Conservation (phyloP, 495 filamentous ascomycete species). For the Xylaria scruposa region DNA sequence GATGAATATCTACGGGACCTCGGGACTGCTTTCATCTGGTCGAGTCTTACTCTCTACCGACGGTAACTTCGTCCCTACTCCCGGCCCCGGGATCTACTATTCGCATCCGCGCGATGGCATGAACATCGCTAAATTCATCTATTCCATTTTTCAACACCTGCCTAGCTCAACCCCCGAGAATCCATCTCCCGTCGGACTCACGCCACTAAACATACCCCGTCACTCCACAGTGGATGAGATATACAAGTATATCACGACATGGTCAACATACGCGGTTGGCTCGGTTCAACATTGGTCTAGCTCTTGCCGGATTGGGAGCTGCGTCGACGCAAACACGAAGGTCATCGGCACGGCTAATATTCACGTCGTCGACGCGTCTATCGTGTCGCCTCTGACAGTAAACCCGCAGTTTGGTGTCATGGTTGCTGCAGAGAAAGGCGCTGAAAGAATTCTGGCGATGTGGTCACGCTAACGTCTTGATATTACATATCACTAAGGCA, state of each 20-base stretch:
- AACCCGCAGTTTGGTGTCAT: conserved; percentile 53
- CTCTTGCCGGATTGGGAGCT: conserved; percentile 46
- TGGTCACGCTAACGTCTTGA: conserved; percentile 17
- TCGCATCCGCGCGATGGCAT: conserved; percentile 43
- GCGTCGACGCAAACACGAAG: conserved; percentile 44
- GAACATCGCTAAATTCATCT: conserved; percentile 50
- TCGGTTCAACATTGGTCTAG: conserved; percentile 50
- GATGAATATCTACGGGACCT: conserved; percentile 52
- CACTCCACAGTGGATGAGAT: conserved; percentile 44
- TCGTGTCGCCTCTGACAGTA: conserved; percentile 46
- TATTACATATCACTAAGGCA: neutral
- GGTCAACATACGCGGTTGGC: conserved; percentile 45
- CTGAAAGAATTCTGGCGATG: conserved; percentile 43
- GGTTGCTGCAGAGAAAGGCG: conserved; percentile 47
- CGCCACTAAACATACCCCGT: conserved; percentile 45
- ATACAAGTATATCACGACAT: conserved; percentile 46
- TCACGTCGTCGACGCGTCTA: conserved; percentile 50
- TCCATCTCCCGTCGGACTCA: conserved; percentile 37
- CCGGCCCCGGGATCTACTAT: conserved; percentile 45
- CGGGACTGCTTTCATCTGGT: conserved; percentile 47
- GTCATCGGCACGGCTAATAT: conserved; percentile 46
- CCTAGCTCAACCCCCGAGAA: conserved; percentile 38
- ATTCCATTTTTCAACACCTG: conserved; percentile 45
- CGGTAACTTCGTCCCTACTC: conserved; percentile 42
- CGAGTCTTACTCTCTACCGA: conserved; percentile 41